These are phyloP conservation scores for Scedosporium boydii DNA, from an alignment of 2,329 filamentous ascomycete species.

Conservation along the genomic window DNA sequence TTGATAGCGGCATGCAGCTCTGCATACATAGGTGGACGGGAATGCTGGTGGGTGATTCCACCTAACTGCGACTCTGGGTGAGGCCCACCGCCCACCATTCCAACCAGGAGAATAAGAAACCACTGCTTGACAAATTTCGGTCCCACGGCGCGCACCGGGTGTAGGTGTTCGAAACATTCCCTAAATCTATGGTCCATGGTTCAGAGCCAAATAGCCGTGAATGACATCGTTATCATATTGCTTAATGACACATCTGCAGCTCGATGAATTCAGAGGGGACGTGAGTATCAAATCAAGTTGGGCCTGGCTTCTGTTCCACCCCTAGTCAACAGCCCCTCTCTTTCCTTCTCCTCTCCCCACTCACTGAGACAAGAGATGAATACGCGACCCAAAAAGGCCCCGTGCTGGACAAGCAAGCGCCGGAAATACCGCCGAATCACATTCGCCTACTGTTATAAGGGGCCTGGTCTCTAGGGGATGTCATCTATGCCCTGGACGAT, in stretches of 20 bases:
- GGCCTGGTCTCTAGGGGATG: not conserved
- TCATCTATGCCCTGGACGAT: not conserved
- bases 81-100: not conserved
- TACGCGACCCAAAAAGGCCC: not conserved
- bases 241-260: not conserved
- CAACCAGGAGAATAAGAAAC: not conserved
- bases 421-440: not conserved
- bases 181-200: not conserved
- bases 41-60: not conserved
- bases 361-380: not conserved
- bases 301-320: not conserved
- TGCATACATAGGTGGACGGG: not conserved
- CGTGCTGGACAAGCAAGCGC: not conserved
- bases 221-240: not conserved
- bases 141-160: not conserved
- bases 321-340: not conserved
- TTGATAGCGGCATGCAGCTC: not conserved
- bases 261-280: not conserved
- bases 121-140: not conserved
- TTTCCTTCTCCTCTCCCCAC: not conserved
- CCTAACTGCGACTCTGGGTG: no score
- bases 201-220: conserved; percentile 1
- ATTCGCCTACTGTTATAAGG: not conserved
- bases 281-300: not conserved
- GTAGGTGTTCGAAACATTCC: conserved; percentile 1